phyloP scores from a whole-genome alignment of 306 rosid genomes.

The Morella rubra region DNA sequence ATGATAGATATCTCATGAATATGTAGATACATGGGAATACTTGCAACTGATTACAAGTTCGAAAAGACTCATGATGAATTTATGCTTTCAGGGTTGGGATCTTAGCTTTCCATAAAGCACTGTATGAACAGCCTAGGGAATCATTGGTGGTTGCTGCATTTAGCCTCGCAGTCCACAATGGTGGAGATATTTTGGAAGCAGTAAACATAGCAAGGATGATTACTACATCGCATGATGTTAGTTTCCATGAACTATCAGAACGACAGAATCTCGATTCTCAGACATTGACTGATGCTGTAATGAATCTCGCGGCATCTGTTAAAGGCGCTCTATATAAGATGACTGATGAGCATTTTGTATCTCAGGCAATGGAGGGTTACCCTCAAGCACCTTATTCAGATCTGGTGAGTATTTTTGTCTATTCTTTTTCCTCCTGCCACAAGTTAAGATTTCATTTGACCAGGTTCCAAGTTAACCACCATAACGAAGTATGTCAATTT shows the following conservation, averaged over 20 bases:
- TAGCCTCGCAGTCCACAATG: slow-evolving; percentile 73
- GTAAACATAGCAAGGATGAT: slow-evolving; percentile 64
- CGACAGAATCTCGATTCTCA: slow-evolving; percentile 38
- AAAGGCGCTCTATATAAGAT: slow-evolving; percentile 48
- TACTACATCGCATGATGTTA: slow-evolving; percentile 43
- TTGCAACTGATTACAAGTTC: slow-evolving; percentile 22
- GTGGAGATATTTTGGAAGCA: slow-evolving; percentile 76
- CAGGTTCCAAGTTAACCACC: not conserved
- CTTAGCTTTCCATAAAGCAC: slow-evolving; percentile 75
- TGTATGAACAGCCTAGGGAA: slow-evolving; percentile 66
- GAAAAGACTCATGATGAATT: slow-evolving; percentile 35
- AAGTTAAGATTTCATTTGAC: not conserved
- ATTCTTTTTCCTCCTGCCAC: not conserved
- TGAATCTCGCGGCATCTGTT: slow-evolving; percentile 58
- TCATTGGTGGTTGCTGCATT: slow-evolving; percentile 75
- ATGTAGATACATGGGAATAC: slow-evolving; percentile 5
- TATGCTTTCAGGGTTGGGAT: slow-evolving; percentile 73
- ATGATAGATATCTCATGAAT: not conserved
- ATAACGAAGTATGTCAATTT: not conserved
- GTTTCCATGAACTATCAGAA: slow-evolving; percentile 69
- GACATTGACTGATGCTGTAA: slow-evolving; percentile 45
- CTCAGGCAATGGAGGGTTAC: slow-evolving; percentile 70
- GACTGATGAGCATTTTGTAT: slow-evolving; percentile 64
- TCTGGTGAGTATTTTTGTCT: slow-evolving; percentile 43
- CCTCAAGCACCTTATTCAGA: slow-evolving; percentile 81